These are phyloP conservation scores for Hypomontagnella monticulosa DNA, from an alignment of 495 filamentous ascomycete species.

Conservation along the genomic window DNA sequence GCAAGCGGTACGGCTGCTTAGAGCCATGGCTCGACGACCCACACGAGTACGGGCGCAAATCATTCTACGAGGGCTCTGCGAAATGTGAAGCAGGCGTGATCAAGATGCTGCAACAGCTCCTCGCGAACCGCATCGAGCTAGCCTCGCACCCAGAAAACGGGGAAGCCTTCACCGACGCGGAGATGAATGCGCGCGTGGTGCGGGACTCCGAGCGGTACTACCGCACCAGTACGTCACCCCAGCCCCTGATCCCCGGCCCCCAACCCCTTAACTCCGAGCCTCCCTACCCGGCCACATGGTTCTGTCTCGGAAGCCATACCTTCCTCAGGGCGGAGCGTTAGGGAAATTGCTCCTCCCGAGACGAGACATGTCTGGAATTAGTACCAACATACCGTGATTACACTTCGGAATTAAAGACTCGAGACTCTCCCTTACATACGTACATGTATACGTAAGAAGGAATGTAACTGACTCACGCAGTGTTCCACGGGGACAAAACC, in stretches of 20 bases:
- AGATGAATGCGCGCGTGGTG: constrained; percentile 63
- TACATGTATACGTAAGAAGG: no score
- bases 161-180: constrained; percentile 58
- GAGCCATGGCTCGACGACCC: constrained; percentile 63
- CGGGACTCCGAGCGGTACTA: constrained; percentile 63
- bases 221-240: constrained; percentile 49
- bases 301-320: no score
- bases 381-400: no score
- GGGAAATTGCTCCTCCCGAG: no score
- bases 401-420: no score
- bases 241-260: no score
- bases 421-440: no score
- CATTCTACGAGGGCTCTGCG: constrained; percentile 51
- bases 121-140: constrained; percentile 55
- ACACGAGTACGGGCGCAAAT: constrained; percentile 53
- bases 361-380: no score
- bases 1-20: constrained; percentile 59
- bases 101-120: constrained; percentile 56
- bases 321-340: no score
- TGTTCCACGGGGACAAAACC: constrained; percentile 62
- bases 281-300: no score
- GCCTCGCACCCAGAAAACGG: constrained; percentile 47
- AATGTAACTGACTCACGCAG: not conserved
- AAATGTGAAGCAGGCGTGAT: constrained; percentile 59
- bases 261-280: no score